A percentile compares a stretch with the other conserved stretches of the same genome.
Evolutionary conservation across 2,329 filamentous ascomycete genomes (phyloP).

Genomic region (Claviceps maximensis): DNA sequence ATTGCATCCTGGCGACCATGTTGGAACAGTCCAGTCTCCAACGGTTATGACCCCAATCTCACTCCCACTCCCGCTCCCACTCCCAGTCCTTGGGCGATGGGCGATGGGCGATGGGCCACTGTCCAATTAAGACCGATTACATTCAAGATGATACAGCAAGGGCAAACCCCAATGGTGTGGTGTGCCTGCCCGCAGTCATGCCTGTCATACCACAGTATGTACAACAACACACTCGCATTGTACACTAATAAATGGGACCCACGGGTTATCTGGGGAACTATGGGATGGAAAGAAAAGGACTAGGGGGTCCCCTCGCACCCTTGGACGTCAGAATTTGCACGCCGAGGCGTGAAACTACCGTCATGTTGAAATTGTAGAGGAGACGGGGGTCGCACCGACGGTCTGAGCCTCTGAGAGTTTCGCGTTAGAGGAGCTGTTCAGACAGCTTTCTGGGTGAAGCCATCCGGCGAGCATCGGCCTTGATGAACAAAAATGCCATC

Average conservation of each 20-base stretch:
- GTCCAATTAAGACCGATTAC: neutral
- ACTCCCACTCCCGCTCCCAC: neutral
- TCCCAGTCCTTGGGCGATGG: neutral
- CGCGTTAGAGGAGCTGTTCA: neutral
- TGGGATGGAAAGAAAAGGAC: neutral
- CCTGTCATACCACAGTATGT: neutral
- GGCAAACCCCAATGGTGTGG: slow-evolving; percentile 9
- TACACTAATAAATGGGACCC: slow-evolving; percentile 2
- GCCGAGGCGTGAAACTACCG: neutral
- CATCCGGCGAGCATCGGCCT: neutral
- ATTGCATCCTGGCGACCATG: neutral
- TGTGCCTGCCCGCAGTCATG: no score
- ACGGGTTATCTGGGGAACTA: slow-evolving; percentile 7
- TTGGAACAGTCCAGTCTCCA: neutral
- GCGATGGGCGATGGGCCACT: neutral
- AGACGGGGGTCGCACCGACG: neutral
- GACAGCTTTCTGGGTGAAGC: neutral
- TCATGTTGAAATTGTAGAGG: neutral
- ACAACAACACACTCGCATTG: neutral
- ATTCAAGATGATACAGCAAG: neutral
- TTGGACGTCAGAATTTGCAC: neutral
- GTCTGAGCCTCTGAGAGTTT: neutral
- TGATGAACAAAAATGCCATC: neutral
- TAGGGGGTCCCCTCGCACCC: neutral
- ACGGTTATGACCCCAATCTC: neutral